Conservation (phyloP, 1,284 basidiomycete genomes). For the Meripilus lineatus region DNA sequence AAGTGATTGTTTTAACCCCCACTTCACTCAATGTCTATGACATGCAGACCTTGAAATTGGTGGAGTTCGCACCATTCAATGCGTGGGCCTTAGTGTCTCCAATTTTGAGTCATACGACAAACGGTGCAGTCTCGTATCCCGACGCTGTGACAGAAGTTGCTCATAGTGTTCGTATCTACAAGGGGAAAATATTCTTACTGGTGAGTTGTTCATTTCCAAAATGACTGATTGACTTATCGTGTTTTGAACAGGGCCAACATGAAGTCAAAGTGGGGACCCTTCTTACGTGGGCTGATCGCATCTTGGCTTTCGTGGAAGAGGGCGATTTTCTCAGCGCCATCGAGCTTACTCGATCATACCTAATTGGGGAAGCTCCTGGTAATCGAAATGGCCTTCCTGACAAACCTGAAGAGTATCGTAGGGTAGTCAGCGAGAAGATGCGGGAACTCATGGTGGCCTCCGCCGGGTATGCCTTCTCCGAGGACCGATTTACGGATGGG, state of each 20-base stretch:
- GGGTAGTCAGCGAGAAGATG: constrained; percentile 73
- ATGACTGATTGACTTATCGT: constrained; percentile 4
- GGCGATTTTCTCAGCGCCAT: constrained; percentile 93
- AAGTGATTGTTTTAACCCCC: constrained; percentile 57
- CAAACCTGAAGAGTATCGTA: constrained; percentile 49
- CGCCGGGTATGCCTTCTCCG: constrained; percentile 86
- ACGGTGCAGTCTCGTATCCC: constrained; percentile 42
- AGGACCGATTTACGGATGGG: constrained; percentile 87
- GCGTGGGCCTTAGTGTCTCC: constrained; percentile 51
- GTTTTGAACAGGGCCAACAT: constrained; percentile 49
- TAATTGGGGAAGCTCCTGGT: constrained; percentile 77
- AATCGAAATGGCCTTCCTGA: constrained; percentile 87
- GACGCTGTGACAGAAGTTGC: constrained; percentile 52
- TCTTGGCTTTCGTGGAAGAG: constrained; percentile 77
- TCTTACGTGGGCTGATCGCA: constrained; percentile 93
- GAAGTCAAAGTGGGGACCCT: constrained; percentile 82
- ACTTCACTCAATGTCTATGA: constrained; percentile 70
- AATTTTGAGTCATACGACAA: constrained; percentile 41
- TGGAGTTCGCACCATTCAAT: constrained; percentile 60
- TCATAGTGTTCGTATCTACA: constrained; percentile 79
- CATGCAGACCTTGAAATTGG: constrained; percentile 42
- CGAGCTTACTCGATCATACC: constrained; percentile 81
- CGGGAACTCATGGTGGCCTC: constrained; percentile 86
- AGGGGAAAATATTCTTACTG: constrained; percentile 88
- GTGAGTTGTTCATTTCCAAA: constrained; percentile 42